Evolutionary conservation across 2,329 filamentous ascomycete species (phyloP).

Genomic region (Grosmannia huntii): DNA sequence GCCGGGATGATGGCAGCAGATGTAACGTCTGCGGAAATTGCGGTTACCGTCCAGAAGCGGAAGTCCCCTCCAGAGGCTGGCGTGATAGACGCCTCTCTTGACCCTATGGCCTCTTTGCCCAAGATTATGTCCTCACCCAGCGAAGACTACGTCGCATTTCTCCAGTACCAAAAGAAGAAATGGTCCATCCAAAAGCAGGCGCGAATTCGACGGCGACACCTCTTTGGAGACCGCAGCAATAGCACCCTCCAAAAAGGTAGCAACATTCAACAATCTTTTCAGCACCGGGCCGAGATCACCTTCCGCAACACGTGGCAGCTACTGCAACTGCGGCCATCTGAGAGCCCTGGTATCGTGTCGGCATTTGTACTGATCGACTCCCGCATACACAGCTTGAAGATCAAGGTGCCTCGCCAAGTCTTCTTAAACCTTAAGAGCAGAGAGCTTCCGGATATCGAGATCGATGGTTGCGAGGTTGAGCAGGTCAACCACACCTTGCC

Average conservation of each 20-base stretch:
- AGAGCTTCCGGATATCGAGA: constrained; percentile 76
- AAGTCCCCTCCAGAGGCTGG: constrained; percentile 55
- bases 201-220: constrained; percentile 67
- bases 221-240: constrained; percentile 75
- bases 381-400: constrained; percentile 77
- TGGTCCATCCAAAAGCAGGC: constrained; percentile 97
- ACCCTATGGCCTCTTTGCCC: constrained; percentile 74
- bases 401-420: constrained; percentile 78
- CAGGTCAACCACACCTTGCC: constrained; percentile 89
- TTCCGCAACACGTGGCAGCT: constrained; percentile 95
- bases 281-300: constrained; percentile 79
- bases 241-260: constrained; percentile 34
- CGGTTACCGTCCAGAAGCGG: constrained; percentile 48
- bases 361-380: constrained; percentile 88
- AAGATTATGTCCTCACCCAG: constrained; percentile 72
- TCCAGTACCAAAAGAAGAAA: constrained; percentile 94
- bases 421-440: constrained; percentile 85
- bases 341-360: constrained; percentile 72
- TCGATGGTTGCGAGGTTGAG: constrained; percentile 76
- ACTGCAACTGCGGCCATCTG: constrained; percentile 70
- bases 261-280: constrained; percentile 60
- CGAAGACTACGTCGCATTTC: constrained; percentile 75
- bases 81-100: constrained; percentile 40
- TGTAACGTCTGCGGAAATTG: constrained; percentile 15
- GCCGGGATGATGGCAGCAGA: neutral